Base-by-base conservation (phyloP, 139 green algal species). In the Chlamydomonas eustigma region DNA sequence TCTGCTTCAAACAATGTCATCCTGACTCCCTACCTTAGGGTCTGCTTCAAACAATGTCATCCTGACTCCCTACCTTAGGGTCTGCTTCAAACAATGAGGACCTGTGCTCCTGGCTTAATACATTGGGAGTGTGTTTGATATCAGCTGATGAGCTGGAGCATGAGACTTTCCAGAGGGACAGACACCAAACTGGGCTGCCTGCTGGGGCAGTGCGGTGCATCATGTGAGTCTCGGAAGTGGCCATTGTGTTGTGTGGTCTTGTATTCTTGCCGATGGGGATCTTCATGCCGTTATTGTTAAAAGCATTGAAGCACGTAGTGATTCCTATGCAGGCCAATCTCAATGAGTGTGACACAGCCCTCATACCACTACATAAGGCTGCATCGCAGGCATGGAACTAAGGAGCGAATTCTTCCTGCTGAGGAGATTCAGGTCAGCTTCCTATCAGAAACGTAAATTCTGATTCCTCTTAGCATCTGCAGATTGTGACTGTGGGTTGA, bases 121-220 rank as follows among this genome's bases (percentile, higher is more conserved):
- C 8, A 1, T 64, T 71, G 0, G 75, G 78, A 24, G 64, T 87
- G 1, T n/a, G 25, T 4, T 78, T 84, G 32, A 39, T 88, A 1
- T 38, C 77, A 22, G 81, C 84, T n/a, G 84, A 89, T 33, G 84
- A 89, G 63, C 78, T 87, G 5, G 31, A 37, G 6, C 84, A 89
- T 33, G 84, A 89, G 52, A 87, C 84, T 28, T 77, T 52, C 66
- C 69, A 64, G 36, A 5, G 6, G n/a, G 73, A 37, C 51, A 67
- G 3, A n/a, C 35, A 50, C 37, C 52, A 50, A 68, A 3, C 2
- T 35, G 1, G 35, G 22, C 52, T 50, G 36, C 73, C 24, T 0
- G 25, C 25, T 28, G 25, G 58, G 25, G 58, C 32, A 28, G 25
- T 37, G 58, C 58, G 58, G 34, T 28, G 58, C 58, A 35, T 70